phyloP scores from a whole-genome alignment of 176 grass and related monocot species.

The Eragrostis curvula region DNA sequence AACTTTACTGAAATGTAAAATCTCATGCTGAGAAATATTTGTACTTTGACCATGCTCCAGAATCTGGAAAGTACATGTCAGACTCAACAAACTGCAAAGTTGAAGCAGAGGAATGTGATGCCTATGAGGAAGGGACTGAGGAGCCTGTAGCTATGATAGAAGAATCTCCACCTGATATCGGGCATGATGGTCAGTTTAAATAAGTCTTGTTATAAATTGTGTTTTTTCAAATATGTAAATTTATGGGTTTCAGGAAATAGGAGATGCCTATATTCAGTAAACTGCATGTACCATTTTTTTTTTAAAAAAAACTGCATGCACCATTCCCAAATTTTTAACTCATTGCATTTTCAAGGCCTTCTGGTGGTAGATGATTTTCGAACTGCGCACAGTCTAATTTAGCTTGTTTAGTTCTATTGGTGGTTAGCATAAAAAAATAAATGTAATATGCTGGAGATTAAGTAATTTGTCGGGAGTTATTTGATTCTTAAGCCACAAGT shows the following conservation, averaged over 20 bases:
- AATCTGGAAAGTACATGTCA: slow-evolving; percentile 48
- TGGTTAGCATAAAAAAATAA: slow-evolving; percentile 3
- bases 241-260: slow-evolving; percentile 9
- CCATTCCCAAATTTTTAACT: neutral
- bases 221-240: neutral
- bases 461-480: neutral
- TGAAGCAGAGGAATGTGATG: slow-evolving; percentile 75
- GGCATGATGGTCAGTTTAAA: slow-evolving; percentile 59
- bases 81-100: slow-evolving; percentile 52
- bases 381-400: neutral
- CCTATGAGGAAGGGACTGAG: slow-evolving; percentile 72
- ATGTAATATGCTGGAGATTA: neutral
- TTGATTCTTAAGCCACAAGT: slow-evolving; percentile 12
- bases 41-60: slow-evolving; percentile 32
- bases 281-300: too few relatives aligned
- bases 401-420: neutral
- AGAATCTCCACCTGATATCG: slow-evolving; percentile 76
- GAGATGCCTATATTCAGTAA: neutral
- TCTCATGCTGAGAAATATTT: slow-evolving; percentile 11
- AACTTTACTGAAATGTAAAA: slow-evolving; percentile 3
- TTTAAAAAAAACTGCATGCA: too few relatives aligned
- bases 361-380: slow-evolving; percentile 7
- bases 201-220: slow-evolving; percentile 17
- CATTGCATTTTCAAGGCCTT: neutral
- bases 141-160: slow-evolving; percentile 86